These are phyloP conservation scores for Nemania abortiva DNA, from an alignment of 2,329 filamentous ascomycete species.

Conservation along the genomic window DNA sequence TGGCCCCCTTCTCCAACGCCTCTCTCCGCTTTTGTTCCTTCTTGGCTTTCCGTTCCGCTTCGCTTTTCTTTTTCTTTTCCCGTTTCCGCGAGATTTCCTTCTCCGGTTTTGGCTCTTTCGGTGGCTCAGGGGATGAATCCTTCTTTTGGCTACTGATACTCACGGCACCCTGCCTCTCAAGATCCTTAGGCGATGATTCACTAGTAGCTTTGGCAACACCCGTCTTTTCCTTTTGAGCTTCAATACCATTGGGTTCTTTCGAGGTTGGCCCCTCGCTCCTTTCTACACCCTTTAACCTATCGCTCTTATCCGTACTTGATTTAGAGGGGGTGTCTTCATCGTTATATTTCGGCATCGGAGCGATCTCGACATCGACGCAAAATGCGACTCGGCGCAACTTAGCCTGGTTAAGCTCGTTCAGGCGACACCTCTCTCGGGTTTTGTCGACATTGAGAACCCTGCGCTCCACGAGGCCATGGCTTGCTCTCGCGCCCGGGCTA, in stretches of 20 bases:
- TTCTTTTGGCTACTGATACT: constrained; percentile 46
- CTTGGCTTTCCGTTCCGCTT: constrained; percentile 90
- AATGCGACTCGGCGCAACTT: constrained; percentile 92
- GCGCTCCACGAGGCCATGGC: constrained; percentile 81
- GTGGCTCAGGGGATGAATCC: constrained; percentile 47
- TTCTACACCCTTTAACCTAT: constrained; percentile 74
- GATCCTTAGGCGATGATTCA: constrained; percentile 56
- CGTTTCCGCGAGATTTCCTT: constrained; percentile 77
- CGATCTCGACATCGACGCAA: constrained; percentile 97
- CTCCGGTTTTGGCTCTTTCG: constrained; percentile 50
- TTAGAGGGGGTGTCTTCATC: constrained; percentile 70
- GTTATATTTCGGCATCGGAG: constrained; percentile 82
- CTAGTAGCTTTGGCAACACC: constrained; percentile 58
- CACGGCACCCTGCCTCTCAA: constrained; percentile 54
- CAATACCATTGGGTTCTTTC: constrained; percentile 72
- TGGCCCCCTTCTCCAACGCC: constrained; percentile 86
- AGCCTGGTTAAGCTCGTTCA: constrained; percentile 81
- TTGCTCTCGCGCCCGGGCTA: constrained; percentile 61
- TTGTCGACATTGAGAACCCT: constrained; percentile 87
- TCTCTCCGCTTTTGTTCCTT: constrained; percentile 89
- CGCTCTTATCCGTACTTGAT: constrained; percentile 64
- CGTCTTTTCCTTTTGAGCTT: constrained; percentile 68
- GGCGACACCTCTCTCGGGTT: constrained; percentile 80
- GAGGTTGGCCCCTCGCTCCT: constrained; percentile 80
- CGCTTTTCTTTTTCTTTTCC: constrained; percentile 95